Evolutionary conservation across 257 asterid species (phyloP).

Genomic region (Craterostigma plantagineum): DNA sequence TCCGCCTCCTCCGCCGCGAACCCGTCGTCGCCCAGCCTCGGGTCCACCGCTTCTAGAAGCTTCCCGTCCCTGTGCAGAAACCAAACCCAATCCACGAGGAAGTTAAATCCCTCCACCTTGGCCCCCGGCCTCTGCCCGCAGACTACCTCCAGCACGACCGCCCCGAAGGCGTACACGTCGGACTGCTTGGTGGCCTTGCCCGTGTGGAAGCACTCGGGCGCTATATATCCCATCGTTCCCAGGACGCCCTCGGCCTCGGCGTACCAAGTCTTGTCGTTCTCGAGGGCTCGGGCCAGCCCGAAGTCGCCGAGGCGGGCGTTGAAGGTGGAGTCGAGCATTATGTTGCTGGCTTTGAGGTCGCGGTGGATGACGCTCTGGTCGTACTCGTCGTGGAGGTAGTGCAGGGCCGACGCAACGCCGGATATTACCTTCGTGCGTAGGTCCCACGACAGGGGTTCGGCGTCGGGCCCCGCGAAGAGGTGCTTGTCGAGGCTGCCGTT

Average conservation of each 20-base stretch:
- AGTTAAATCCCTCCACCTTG: slow-evolving; percentile 31
- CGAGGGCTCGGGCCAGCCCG: slow-evolving; percentile 83
- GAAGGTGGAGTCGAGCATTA: slow-evolving; percentile 74
- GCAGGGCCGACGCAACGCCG: slow-evolving; percentile 75
- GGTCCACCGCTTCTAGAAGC: slow-evolving; percentile 54
- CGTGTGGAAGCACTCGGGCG: slow-evolving; percentile 86
- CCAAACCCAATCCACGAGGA: slow-evolving; percentile 83
- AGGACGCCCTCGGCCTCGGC: slow-evolving; percentile 67
- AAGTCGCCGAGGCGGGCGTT: slow-evolving; percentile 80
- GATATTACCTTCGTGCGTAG: slow-evolving; percentile 41
- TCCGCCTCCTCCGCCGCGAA: slow-evolving; percentile 48
- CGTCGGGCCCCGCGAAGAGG: slow-evolving; percentile 33
- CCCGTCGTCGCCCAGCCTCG: slow-evolving; percentile 23
- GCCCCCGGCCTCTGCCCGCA: slow-evolving; percentile 65
- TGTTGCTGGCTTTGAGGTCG: slow-evolving; percentile 80
- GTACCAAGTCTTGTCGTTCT: slow-evolving; percentile 61
- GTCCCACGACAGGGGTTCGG: slow-evolving; percentile 34
- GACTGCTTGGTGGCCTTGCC: slow-evolving; percentile 77
- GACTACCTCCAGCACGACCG: slow-evolving; percentile 51
- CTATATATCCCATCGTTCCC: slow-evolving; percentile 84
- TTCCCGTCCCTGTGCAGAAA: slow-evolving; percentile 47
- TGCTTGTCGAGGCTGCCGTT: slow-evolving; percentile 74
- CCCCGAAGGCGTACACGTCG: slow-evolving; percentile 72
- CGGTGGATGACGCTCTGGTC: slow-evolving; percentile 75
- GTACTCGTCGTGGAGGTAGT: slow-evolving; percentile 75